These are phyloP conservation scores for Xylaria sp. DNA, from an alignment of 2,329 filamentous ascomycete genomes.

Conservation along the genomic window DNA sequence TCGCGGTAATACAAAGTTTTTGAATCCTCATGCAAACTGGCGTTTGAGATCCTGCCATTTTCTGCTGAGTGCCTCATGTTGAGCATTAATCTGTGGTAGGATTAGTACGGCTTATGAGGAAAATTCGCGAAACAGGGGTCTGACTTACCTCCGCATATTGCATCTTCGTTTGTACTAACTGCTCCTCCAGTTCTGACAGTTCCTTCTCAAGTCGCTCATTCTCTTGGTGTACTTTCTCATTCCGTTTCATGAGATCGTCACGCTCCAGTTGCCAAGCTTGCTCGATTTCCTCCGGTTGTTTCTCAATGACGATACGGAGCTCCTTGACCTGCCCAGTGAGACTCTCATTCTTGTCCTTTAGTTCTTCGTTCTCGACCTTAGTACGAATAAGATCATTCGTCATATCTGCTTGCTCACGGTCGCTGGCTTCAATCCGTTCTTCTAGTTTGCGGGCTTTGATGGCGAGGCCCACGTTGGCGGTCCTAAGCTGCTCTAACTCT, in stretches of 20 bases:
- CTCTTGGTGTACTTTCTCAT: constrained; percentile 92
- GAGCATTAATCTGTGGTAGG: constrained; percentile 70
- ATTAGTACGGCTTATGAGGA: constrained; percentile 24
- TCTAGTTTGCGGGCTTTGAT: constrained; percentile 85
- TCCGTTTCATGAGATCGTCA: constrained; percentile 90
- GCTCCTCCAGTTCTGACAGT: constrained; percentile 89
- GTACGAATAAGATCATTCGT: constrained; percentile 91
- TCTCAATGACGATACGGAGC: constrained; percentile 86
- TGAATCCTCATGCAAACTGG: constrained; percentile 59
- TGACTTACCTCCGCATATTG: constrained; percentile 89
- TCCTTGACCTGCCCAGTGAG: constrained; percentile 87
- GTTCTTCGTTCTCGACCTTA: constrained; percentile 92
- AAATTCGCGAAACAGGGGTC: neutral
- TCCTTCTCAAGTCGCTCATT: constrained; percentile 90
- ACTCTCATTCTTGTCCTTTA: constrained; percentile 90
- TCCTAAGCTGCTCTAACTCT: constrained; percentile 80
- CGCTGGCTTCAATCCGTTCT: constrained; percentile 86
- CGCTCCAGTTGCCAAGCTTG: constrained; percentile 83
- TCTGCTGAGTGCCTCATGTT: constrained; percentile 77
- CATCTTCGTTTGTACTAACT: constrained; percentile 94
- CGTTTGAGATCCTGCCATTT: constrained; percentile 81
- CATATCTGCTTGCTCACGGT: constrained; percentile 89
- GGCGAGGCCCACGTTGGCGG: constrained; percentile 74
- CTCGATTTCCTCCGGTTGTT: constrained; percentile 90
- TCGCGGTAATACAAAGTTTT: neutral